Percentiles rank a stretch among this genome's conserved stretches.
Evolutionary conservation across 495 filamentous ascomycete species (phyloP).

Genomic region (Aspergillus cavernicola): DNA sequence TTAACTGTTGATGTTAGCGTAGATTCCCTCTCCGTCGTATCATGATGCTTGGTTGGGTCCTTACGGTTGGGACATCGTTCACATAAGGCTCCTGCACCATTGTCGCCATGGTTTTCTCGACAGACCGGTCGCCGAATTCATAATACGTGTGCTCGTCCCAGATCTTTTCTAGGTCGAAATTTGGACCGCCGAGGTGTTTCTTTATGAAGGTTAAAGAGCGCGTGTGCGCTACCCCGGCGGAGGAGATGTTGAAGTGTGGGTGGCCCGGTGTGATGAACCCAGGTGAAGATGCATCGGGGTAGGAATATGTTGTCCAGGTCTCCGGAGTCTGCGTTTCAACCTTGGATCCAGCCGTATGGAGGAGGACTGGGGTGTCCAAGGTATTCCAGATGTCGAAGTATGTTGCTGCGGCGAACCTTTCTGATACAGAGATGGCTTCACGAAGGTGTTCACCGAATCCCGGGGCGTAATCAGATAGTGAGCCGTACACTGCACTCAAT

Average conservation of each 20-base stretch:
- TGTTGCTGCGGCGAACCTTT: constrained; percentile 13
- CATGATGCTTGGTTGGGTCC: too few relatives aligned
- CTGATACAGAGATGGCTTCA: neutral
- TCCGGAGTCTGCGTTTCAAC: neutral
- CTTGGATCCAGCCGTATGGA: constrained; percentile 9
- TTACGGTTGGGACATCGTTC: constrained; percentile 54
- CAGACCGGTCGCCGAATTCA: constrained; percentile 38
- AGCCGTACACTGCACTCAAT: constrained; percentile 29
- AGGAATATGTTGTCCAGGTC: constrained; percentile 15
- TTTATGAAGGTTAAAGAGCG: constrained; percentile 33
- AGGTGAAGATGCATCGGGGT: constrained; percentile 21
- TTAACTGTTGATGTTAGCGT: constrained; percentile 41
- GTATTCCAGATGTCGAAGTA: constrained; percentile 21
- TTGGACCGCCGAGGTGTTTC: constrained; percentile 29
- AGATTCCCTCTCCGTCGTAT: too few relatives aligned
- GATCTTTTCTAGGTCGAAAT: constrained; percentile 58
- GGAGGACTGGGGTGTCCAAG: constrained; percentile 6
- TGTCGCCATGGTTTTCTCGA: constrained; percentile 47
- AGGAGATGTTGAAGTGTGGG: constrained; percentile 25
- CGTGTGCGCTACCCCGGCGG: constrained; percentile 33
- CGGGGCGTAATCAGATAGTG: constrained; percentile 20
- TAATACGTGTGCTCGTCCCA: constrained; percentile 54
- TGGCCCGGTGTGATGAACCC: constrained; percentile 35
- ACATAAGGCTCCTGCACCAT: constrained; percentile 59
- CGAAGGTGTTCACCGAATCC: constrained; percentile 18